These are phyloP conservation scores for Oryza glaberrima DNA, from an alignment of 176 grass and related monocot species.

Conservation along the genomic window DNA sequence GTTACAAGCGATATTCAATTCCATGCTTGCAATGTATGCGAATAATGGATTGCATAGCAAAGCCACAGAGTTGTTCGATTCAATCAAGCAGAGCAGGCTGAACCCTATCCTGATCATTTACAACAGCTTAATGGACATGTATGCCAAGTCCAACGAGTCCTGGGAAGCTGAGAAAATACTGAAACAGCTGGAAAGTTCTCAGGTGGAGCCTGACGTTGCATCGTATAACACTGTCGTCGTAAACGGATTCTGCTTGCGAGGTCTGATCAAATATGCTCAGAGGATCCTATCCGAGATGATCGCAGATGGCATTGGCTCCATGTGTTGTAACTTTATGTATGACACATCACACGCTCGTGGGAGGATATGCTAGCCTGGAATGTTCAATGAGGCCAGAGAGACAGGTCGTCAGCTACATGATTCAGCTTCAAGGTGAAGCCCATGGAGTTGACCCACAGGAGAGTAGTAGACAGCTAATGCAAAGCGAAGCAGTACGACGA, in stretches of 20 bases:
- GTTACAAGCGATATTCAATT: too few relatives aligned
- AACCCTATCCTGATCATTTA: constrained; percentile 71
- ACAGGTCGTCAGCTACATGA: constrained; percentile 86
- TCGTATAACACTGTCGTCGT: too few relatives aligned
- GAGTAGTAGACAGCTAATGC: constrained; percentile 72
- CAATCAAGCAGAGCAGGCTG: constrained; percentile 60
- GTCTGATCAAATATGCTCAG: constrained; percentile 73
- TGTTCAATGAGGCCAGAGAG: too few relatives aligned
- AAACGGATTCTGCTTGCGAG: constrained; percentile 63
- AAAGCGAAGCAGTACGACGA: constrained; percentile 66
- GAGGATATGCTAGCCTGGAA: too few relatives aligned
- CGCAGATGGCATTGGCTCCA: too few relatives aligned
- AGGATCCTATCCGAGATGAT: constrained; percentile 78
- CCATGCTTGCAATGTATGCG: constrained; percentile 78
- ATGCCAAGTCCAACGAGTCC: constrained; percentile 62
- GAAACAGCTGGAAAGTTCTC: constrained; percentile 55
- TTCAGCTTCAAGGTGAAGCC: constrained; percentile 44
- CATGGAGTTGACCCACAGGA: constrained; percentile 74
- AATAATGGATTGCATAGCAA: constrained; percentile 69
- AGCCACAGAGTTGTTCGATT: constrained; percentile 54
- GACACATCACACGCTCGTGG: too few relatives aligned
- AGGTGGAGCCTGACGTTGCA: too few relatives aligned
- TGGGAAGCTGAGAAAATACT: constrained; percentile 79
- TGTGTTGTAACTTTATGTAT: too few relatives aligned
- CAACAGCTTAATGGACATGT: constrained; percentile 93